Base-by-base conservation (phyloP, 163 green algal genomes). In the Scenedesmus sp. region DNA sequence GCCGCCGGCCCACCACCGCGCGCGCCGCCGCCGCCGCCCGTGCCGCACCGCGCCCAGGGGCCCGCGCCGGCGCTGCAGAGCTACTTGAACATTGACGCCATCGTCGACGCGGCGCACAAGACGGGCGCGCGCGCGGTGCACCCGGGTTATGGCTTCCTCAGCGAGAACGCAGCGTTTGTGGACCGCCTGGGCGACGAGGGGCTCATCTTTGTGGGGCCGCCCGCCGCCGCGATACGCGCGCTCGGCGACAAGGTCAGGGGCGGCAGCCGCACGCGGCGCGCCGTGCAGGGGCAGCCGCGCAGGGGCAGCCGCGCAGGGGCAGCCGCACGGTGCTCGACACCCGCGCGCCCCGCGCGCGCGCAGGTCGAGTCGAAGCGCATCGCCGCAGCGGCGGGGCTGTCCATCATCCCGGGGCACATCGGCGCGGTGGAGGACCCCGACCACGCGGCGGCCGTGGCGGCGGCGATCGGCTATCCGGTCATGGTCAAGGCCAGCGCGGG, bases 401-500 rank as follows among this genome's bases (percentile, higher is more conserved):
- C 60, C 58, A 80, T 71, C 31, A 80, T 80, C 33, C 72, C 72
- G 3, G 72, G 70, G 3, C 71, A 44, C 1, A 39, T 80, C 28
- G 72, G 72, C 22, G 72, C 65, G 72, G 63, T 71, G 20, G 4
- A 51, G 5, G 58, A 80, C 51, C 44, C 60, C 29, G 26, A 34
- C n/a, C 72, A 71, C 36, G 72, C 58, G 1, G 14, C 63, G 1
- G 11, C 47, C 39, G 60, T 80, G 45, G 65, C 64, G 36, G 54
- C 39, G 13, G 70, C 78, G 0, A 88, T 96, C 51, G 94, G 94
- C 11, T 97, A 92, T 65, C 94, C 94, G 0, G 75, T 97, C 54
- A 93, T 99, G 81, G 87, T 99, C 28, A 99, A 99, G 78, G 95
- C 96, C 2, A 92, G 93, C 45, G 84, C 91, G 54, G 96, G 95